Evolutionary conservation across 345 rosid species (phyloP), one percentile per base, ranked within the genome.

Genomic region (Draba incana): DNA sequence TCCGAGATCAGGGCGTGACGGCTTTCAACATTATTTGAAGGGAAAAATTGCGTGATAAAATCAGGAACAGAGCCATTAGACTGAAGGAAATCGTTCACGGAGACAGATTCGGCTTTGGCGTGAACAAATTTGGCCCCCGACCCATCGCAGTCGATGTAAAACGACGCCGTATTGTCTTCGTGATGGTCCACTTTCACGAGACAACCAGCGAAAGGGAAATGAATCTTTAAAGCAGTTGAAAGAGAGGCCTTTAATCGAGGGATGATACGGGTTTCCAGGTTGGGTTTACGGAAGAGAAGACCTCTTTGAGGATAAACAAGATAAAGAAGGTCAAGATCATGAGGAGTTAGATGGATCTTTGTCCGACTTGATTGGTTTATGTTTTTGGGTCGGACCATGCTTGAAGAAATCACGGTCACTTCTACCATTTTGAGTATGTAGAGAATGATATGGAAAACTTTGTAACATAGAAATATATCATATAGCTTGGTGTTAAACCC

Each of bases 111-210:
- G 0, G 79, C 81, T 2, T 12, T 61, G 7, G 83, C 77, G 14
- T 78, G 84, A 23, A 80, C 64, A 11, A 82, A 82, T 35, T 50
- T 74, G 7, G 43, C 73, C 1, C 69, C 78, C 0, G 37, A 74
- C n/a, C 59, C 53, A 0, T 73, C 53, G 12, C 69, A 67, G 10
- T 67, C 51, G 13, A 74, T 60, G 73, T 57, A 16, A 43, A 67
- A 67, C 31, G 68, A 67, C 33, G 54, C 50, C 3, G 74, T 60
- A 6, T 60, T 39, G 33, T 60, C 69, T 45, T 67, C 69, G 0
- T 20, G 59, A 59, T 74, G 60, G n/a, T 60, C 23, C 5, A 37
- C 41, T 49, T 60, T 67, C 52, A 74, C 57, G 10, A 74, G 74
- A 74, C 64, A 74, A 25, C 74, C 74, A 5, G 69, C 74, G 1